A percentile compares a stretch with the other conserved stretches of the same genome.
phyloP scores from a whole-genome alignment of 1,284 basidiomycete species.

The Rugiboletus extremiorientalis region DNA sequence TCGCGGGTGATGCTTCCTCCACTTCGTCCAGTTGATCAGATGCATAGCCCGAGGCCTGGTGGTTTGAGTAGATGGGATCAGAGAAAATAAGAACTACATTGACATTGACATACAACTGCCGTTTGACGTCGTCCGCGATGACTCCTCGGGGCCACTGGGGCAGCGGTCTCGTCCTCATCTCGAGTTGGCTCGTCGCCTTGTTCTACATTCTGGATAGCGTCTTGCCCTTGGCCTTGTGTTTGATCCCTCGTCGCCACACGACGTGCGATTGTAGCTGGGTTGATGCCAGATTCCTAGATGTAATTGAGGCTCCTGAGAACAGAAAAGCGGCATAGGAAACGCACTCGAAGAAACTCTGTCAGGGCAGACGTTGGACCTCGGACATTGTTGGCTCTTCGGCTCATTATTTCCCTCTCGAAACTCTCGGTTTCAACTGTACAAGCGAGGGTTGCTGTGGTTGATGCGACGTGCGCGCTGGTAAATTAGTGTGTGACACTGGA shows the following conservation, averaged over 20 bases:
- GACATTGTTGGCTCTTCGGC: slow-evolving; percentile 57
- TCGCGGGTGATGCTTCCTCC: slow-evolving; percentile 39
- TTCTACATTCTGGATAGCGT: slow-evolving; percentile 31
- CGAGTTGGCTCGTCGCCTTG: slow-evolving; percentile 27
- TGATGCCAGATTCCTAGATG: slow-evolving; percentile 76
- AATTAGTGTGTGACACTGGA: slow-evolving; percentile 18
- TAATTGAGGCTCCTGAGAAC: background rate
- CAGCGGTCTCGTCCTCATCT: slow-evolving; percentile 4
- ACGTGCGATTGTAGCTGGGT: slow-evolving; percentile 63
- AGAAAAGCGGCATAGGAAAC: slow-evolving; percentile 23
- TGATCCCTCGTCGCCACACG: slow-evolving; percentile 46
- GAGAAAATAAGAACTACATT: background rate
- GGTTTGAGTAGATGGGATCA: background rate
- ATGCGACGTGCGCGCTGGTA: slow-evolving; percentile 6
- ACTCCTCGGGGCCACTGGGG: slow-evolving; percentile 9
- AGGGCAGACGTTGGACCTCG: slow-evolving; percentile 90
- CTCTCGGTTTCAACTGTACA: too few species aligned
- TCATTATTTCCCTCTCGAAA: slow-evolving; percentile 16
- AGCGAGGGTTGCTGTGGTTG: background rate
- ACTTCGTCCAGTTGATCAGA: slow-evolving; percentile 75
- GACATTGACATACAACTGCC: background rate
- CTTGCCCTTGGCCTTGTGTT: slow-evolving; percentile 37
- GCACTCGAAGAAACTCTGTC: slow-evolving; percentile 86
- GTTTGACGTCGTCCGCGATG: slow-evolving; percentile 10
- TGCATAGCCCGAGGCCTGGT: slow-evolving; percentile 54